Evolutionary conservation across 192 early-diverging fungal species (phyloP).

Genomic region (Coemansia sp.): DNA sequence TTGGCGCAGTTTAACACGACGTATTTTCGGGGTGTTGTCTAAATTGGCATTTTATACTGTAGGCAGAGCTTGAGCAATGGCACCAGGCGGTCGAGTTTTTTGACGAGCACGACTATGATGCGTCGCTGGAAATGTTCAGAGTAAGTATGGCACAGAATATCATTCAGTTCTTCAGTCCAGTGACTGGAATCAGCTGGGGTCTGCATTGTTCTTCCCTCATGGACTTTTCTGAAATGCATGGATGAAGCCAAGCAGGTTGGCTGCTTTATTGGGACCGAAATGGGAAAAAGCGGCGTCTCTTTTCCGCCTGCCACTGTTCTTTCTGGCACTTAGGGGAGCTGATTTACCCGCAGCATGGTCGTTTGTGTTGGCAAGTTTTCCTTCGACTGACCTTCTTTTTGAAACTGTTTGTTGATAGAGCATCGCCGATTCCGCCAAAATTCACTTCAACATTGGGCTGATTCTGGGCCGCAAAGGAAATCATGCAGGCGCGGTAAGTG

Average conservation of each 20-base stretch:
- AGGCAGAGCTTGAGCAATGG: conserved; percentile 86
- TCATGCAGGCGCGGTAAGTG: conserved; percentile 79
- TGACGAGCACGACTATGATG: conserved; percentile 69
- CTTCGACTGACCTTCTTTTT: conserved; percentile 1
- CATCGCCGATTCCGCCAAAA: conserved; percentile 89
- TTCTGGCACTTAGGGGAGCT: not conserved
- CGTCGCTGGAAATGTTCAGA: conserved; percentile 67
- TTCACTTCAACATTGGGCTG: conserved; percentile 95
- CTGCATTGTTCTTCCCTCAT: not conserved
- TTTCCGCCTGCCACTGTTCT: not conserved
- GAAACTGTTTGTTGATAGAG: conserved; percentile 14
- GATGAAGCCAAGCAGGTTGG: too few relatives aligned
- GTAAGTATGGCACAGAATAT: conserved; percentile 52
- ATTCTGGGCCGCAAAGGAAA: conserved; percentile 72
- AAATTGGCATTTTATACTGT: not conserved
- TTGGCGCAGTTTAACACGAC: too few relatives aligned
- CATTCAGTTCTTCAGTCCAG: not conserved
- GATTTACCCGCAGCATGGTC: not conserved
- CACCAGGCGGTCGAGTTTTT: conserved; percentile 71
- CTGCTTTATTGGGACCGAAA: too few relatives aligned
- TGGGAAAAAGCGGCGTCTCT: too few relatives aligned
- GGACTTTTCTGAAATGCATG: too few relatives aligned
- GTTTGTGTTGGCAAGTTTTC: not conserved
- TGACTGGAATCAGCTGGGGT: not conserved
- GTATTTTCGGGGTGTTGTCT: too few relatives aligned